Conservation (phyloP, 2,329 filamentous ascomycete species). For the Penicillium sp. region DNA sequence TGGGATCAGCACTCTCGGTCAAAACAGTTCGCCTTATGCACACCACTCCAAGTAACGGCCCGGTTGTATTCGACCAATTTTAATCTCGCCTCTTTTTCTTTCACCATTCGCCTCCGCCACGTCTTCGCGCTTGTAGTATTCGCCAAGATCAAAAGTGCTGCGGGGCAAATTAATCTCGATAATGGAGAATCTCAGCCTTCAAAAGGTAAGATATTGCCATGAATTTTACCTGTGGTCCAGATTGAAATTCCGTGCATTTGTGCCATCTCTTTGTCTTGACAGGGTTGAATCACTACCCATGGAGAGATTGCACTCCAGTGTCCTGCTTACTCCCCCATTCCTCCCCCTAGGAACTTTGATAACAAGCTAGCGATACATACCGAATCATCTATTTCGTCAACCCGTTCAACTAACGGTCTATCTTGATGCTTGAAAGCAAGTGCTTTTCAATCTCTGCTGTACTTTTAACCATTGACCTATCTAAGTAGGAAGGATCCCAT, state of each 20-base stretch:
- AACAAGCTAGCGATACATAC: not conserved
- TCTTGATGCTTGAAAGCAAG: not conserved
- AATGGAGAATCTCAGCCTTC: constrained; percentile 1
- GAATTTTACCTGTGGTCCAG: not conserved
- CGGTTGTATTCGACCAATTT: constrained; percentile 38
- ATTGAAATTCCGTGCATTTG: not conserved
- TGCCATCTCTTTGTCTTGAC: not conserved
- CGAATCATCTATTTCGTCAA: not conserved
- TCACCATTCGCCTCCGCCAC: constrained; percentile 14
- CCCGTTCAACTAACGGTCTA: not conserved
- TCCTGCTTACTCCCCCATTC: not conserved
- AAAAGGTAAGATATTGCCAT: constrained; percentile 9
- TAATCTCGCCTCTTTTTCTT: constrained; percentile 18
- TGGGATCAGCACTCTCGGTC: constrained; percentile 40
- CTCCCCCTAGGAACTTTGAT: not conserved
- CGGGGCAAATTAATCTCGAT: constrained; percentile 11
- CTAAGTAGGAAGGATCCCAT: no score
- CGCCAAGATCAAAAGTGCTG: constrained; percentile 13
- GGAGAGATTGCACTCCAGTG: not conserved
- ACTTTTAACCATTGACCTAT: not conserved
- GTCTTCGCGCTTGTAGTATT: constrained; percentile 29
- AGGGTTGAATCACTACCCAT: not conserved
- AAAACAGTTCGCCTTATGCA: constrained; percentile 38
- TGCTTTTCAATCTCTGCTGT: not conserved
- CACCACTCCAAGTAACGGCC: constrained; percentile 43